Evolutionary conservation across 2,329 filamentous ascomycete genomes (phyloP).

Genomic region (Colletotrichum australisinense): DNA sequence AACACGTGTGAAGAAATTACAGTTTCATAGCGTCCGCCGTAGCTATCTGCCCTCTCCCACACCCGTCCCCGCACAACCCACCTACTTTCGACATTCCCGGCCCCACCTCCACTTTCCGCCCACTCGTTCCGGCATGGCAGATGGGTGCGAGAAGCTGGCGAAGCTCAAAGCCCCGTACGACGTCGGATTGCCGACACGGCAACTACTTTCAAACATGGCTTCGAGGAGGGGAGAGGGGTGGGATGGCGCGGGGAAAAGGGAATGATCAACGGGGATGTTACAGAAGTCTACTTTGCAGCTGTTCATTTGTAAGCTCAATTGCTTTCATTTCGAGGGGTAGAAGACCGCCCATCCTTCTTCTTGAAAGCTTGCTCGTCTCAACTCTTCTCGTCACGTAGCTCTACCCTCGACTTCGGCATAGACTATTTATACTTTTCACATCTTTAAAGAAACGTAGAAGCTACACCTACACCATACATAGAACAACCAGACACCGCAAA

Average conservation of each 20-base stretch:
- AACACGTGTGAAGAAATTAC: not conserved
- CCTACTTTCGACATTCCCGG: conserved; percentile 1
- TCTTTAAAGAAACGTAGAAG: not conserved
- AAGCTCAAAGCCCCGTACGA: not conserved
- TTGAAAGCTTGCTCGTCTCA: not conserved
- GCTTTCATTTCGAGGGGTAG: not conserved
- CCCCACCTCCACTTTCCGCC: conserved; percentile 34
- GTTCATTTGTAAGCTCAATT: not conserved
- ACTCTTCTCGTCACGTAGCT: not conserved
- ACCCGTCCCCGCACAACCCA: conserved; percentile 22
- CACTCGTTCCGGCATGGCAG: too few relatives aligned
- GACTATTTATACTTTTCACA: not conserved
- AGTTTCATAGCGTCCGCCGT: conserved; percentile 5
- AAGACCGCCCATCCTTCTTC: not conserved
- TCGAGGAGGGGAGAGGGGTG: not conserved
- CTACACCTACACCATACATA: not conserved
- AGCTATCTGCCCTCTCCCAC: not conserved
- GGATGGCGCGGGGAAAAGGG: not conserved
- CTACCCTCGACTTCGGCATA: not conserved
- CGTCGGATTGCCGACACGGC: conserved; percentile 26
- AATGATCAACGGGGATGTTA: not conserved
- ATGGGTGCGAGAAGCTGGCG: too few relatives aligned
- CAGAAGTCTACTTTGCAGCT: not conserved
- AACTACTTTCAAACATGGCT: conserved; percentile 6
- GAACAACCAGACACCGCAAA: too few relatives aligned